Percentiles rank a stretch among this genome's conserved stretches.
Evolutionary conservation across 306 rosid genomes (phyloP).

Genomic region (Crataegus laevigata): DNA sequence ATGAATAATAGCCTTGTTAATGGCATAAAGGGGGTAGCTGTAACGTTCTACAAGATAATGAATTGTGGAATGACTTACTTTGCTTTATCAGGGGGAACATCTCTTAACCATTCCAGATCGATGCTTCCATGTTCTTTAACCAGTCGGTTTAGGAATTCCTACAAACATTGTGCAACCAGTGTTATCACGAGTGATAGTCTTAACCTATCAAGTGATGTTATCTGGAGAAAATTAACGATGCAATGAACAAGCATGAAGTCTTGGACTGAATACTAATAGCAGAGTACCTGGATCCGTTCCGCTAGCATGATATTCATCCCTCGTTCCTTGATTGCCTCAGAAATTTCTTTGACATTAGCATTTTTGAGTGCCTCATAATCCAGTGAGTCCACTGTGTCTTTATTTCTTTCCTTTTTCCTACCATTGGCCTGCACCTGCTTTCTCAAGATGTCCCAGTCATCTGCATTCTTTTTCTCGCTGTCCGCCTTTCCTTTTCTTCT

Average conservation of each 20-base stretch:
- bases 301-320: slow-evolving; percentile 97
- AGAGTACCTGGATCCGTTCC: slow-evolving; percentile 71
- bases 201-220: not conserved
- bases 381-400: slow-evolving; percentile 65
- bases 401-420: slow-evolving; percentile 33
- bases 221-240: not conserved
- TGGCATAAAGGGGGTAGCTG: too few relatives aligned
- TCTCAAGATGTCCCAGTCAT: slow-evolving; percentile 78
- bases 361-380: slow-evolving; percentile 76
- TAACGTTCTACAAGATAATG: too few relatives aligned
- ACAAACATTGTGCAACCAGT: slow-evolving; percentile 21
- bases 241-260: not conserved
- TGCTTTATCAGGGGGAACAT: slow-evolving; percentile 76
- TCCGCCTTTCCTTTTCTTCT: slow-evolving; percentile 37
- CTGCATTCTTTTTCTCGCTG: slow-evolving; percentile 30
- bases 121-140: slow-evolving; percentile 80
- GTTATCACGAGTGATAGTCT: not conserved
- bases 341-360: slow-evolving; percentile 52
- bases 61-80: slow-evolving; percentile 46
- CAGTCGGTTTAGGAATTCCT: slow-evolving; percentile 77
- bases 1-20: too few relatives aligned
- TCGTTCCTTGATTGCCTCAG: slow-evolving; percentile 58
- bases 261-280: not conserved
- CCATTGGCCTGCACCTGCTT: slow-evolving; percentile 42
- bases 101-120: slow-evolving; percentile 92